These are phyloP conservation scores for Petunia hybrid DNA, from an alignment of 305 asterid species.

Conservation along the genomic window DNA sequence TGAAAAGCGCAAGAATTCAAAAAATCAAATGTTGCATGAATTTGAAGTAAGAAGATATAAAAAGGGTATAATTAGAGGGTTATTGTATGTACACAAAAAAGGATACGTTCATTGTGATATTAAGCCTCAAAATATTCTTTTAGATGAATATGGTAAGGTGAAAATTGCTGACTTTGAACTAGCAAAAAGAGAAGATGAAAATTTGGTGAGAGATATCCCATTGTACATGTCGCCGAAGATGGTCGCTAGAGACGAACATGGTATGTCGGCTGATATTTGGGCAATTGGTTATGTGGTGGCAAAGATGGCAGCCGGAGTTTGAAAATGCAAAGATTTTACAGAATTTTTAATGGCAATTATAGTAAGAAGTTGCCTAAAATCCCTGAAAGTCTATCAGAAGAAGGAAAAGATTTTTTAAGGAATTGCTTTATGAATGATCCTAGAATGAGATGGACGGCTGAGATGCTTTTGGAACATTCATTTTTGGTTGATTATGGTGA, in stretches of 20 bases:
- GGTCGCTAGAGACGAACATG: conserved; percentile 48
- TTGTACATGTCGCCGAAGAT: conserved; percentile 73
- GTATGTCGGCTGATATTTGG: conserved; percentile 54
- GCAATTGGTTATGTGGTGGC: conserved; percentile 53
- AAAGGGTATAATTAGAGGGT: conserved; percentile 56
- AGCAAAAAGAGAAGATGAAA: conserved; percentile 47
- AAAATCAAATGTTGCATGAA: conserved; percentile 46
- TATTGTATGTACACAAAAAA: conserved; percentile 49
- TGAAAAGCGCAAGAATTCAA: conserved; percentile 44
- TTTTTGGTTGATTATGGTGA: conserved; percentile 43
- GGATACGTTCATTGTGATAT: conserved; percentile 79
- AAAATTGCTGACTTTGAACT: conserved; percentile 76
- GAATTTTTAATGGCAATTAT: conserved; percentile 69
- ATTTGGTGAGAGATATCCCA: conserved; percentile 64
- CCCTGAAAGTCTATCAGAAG: conserved; percentile 56
- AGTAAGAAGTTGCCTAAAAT: conserved; percentile 60
- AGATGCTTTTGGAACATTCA: conserved; percentile 80
- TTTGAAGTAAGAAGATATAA: conserved; percentile 49
- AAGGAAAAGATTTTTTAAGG: conserved; percentile 68
- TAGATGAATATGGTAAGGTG: conserved; percentile 45
- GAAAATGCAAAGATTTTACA: conserved; percentile 56
- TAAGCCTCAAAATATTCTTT: conserved; percentile 68
- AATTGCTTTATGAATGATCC: conserved; percentile 68
- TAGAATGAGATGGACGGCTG: conserved; percentile 80
- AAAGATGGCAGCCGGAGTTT: conserved; percentile 50